A percentile compares a stretch with the other conserved stretches of the same genome.
Conservation (phyloP, 257 asterid species). For the Ilex aquifolium region DNA sequence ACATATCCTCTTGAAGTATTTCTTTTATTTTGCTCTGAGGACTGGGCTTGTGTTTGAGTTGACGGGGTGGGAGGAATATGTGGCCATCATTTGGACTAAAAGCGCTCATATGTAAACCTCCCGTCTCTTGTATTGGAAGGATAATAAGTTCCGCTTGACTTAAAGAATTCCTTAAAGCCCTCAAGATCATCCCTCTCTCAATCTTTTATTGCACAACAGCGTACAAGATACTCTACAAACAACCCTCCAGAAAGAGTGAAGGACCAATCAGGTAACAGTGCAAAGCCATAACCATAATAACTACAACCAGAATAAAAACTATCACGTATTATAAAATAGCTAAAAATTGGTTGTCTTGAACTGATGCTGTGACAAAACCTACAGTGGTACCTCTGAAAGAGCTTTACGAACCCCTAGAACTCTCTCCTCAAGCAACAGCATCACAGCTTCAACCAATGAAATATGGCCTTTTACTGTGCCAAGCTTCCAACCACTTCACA, state of each 20-base stretch:
- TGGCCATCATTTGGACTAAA: too few species aligned
- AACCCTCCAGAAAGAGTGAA: conserved; percentile 53
- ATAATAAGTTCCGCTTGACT: conserved; percentile 43
- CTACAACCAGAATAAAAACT: conserved; percentile 27
- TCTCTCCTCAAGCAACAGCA: conserved; percentile 63
- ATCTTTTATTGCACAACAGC: conserved; percentile 62
- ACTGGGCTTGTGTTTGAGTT: too few species aligned
- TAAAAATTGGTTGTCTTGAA: too few species aligned
- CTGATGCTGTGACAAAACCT: background rate
- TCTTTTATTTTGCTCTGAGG: too few species aligned
- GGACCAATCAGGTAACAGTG: conserved; percentile 96
- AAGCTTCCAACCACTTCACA: conserved; percentile 83
- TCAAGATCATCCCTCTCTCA: conserved; percentile 30
- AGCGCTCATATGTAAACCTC: conserved; percentile 23
- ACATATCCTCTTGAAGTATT: too few species aligned
- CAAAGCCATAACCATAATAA: conserved; percentile 95
- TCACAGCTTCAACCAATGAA: conserved; percentile 78
- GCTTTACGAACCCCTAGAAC: conserved; percentile 77
- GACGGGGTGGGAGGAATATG: too few species aligned
- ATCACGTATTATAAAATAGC: too few species aligned
- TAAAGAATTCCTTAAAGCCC: conserved; percentile 40
- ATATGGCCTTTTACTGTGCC: conserved; percentile 77
- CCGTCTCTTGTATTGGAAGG: conserved; percentile 49
- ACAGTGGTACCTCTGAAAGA: conserved; percentile 70
- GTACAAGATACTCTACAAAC: conserved; percentile 88